Base-by-base conservation (phyloP, 1,139 yeast species). In the Sugiyamaella sp. region DNA sequence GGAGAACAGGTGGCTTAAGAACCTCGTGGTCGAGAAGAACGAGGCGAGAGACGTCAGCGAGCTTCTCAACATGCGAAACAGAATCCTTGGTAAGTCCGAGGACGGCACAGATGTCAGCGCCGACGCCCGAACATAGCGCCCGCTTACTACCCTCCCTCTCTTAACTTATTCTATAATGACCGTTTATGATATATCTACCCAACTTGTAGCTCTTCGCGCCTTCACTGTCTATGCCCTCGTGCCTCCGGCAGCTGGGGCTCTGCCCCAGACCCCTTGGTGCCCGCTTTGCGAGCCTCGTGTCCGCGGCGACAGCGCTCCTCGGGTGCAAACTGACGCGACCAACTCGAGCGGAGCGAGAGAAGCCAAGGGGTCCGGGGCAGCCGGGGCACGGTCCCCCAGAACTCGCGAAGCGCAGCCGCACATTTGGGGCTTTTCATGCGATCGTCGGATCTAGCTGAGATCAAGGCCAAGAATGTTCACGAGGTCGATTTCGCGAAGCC, bases 1-100 rank as follows among this genome's bases (percentile, higher is more conserved):
- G 86, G 97, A 89, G 71, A 89, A 89, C 74, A 81, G 82, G 65
- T 78, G 93, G 72, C 76, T 89, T 58, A 80, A 86, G 66, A 85
- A 85, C 65, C 75, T 89, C 59, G 90, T 89, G 22, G 84, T 85
- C 37, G 93, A 86, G 64, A 84, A 72, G 65, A 74, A 71, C 60
- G 74, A 79, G 66, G 74, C 73, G 16, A 62, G 74, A 17, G 72
- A 70, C 49, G 59, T 62, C 24, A 51, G 65, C 10, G 64, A 69
- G 10, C 62, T 72, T 24, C 49, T 61, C 45, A 62, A 60, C 32
- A 63, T 66, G 67, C 64, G 66, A 58, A 63, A 64, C 47, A 54
- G 64, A 52, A 59, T 61, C 21, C 40, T 53, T 14, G 56, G 56
- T 25, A 48, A 44, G 29, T 33, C 40, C 12, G 48, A 44, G n/a